phyloP scores from a whole-genome alignment of 1,139 yeast species.

The Hemisphaericaspora lyxosophila region DNA sequence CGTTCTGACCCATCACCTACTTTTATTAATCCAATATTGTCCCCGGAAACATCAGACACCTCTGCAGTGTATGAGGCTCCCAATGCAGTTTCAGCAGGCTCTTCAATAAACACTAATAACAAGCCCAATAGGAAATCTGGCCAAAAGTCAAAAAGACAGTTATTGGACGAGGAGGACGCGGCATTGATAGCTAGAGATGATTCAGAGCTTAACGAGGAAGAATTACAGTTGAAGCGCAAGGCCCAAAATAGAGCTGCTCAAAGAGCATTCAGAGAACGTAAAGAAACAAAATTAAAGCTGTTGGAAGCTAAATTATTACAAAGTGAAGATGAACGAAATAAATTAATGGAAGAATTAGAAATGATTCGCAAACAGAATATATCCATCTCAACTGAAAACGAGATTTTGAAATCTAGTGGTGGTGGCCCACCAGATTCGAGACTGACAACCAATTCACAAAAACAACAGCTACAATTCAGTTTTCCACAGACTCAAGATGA shows the following conservation, averaged over 20 bases:
- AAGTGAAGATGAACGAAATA: constrained; percentile 59
- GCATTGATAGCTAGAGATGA: constrained; percentile 41
- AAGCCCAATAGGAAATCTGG: constrained; percentile 1
- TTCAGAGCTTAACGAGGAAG: constrained; percentile 46
- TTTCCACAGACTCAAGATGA: constrained; percentile 40
- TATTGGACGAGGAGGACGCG: constrained; percentile 40
- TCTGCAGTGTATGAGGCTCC: constrained; percentile 6
- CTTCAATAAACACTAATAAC: background rate
- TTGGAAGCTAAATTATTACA: constrained; percentile 58
- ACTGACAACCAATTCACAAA: background rate
- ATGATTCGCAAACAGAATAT: constrained; percentile 53
- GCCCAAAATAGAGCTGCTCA: constrained; percentile 91
- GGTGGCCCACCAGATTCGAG: constrained; percentile 3
- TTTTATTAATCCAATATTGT: constrained; percentile 5
- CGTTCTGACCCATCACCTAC: constrained; percentile 14
- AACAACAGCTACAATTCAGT: constrained; percentile 21
- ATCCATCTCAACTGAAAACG: constrained; percentile 59
- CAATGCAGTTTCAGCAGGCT: background rate
- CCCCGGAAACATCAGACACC: constrained; percentile 16
- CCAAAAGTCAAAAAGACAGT: constrained; percentile 22
- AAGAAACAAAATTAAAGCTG: constrained; percentile 71
- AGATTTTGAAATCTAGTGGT: constrained; percentile 31
- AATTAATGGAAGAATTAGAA: constrained; percentile 54
- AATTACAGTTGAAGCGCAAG: constrained; percentile 56
- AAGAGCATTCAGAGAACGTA: constrained; percentile 83